Percentiles rank a stretch among this genome's conserved stretches.
Conservation (phyloP, 2,329 filamentous ascomycete species). For the Apiospora hydei region DNA sequence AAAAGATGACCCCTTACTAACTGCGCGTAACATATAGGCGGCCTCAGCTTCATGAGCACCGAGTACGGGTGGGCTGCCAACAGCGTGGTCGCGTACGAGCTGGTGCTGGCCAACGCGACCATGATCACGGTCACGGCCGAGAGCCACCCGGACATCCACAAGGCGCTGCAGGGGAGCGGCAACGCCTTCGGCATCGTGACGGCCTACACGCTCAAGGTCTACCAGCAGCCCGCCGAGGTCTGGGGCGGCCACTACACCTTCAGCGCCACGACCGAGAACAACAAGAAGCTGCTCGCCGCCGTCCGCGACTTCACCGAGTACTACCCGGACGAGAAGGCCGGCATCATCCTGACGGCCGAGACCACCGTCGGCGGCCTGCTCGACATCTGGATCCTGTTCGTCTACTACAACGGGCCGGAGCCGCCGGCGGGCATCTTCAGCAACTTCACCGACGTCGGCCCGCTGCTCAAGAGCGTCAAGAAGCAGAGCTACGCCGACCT, state of each 20-base stretch:
- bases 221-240: conserved; percentile 46
- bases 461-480: conserved; percentile 52
- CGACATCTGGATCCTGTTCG: conserved; percentile 65
- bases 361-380: conserved; percentile 51
- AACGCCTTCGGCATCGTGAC: conserved; percentile 63
- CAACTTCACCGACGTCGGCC: conserved; percentile 58
- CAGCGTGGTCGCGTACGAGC: conserved; percentile 55
- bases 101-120: conserved; percentile 59
- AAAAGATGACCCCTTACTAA: background rate
- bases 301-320: conserved; percentile 64
- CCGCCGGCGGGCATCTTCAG: conserved; percentile 62
- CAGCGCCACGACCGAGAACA: conserved; percentile 40
- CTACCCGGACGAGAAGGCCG: conserved; percentile 65
- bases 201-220: conserved; percentile 51
- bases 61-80: conserved; percentile 60
- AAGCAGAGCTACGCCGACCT: conserved; percentile 56
- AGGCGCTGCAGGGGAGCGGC: conserved; percentile 62
- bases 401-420: conserved; percentile 66
- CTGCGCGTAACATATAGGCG: conserved; percentile 3
- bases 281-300: conserved; percentile 50
- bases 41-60: conserved; percentile 57
- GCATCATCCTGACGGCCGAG: conserved; percentile 64
- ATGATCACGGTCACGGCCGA: conserved; percentile 53
- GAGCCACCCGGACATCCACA: conserved; percentile 57
- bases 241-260: conserved; percentile 54